A percentile compares a stretch with the other conserved stretches of the same genome.
These are phyloP conservation scores for Hordeum pubiflorum DNA, from an alignment of 202 grass and related monocot genomes.

Conservation along the genomic window DNA sequence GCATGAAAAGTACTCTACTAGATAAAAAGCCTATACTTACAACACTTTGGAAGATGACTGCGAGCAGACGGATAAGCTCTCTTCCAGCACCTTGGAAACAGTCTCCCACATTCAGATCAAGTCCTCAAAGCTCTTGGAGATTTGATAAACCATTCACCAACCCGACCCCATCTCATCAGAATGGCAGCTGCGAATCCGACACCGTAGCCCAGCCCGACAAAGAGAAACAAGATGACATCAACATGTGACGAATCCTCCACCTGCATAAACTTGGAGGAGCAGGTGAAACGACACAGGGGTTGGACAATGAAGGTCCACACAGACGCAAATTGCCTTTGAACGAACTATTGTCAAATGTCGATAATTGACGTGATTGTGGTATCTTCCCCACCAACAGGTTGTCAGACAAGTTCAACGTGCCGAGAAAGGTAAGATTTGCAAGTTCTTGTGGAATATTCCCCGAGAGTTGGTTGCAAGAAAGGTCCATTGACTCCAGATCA, in stretches of 20 bases:
- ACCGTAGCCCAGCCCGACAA: slow-evolving; percentile 26
- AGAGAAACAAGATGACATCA: slow-evolving; percentile 42
- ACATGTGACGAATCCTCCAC: neutral
- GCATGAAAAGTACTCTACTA: no score
- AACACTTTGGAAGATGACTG: no score
- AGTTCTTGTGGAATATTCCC: slow-evolving; percentile 40
- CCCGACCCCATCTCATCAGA: neutral
- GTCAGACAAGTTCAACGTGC: slow-evolving; percentile 29
- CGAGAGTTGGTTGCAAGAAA: slow-evolving; percentile 41
- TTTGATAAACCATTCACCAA: neutral
- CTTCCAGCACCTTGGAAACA: no score
- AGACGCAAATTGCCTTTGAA: slow-evolving; percentile 39
- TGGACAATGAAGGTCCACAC: slow-evolving; percentile 34
- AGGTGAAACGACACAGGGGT: slow-evolving; percentile 5
- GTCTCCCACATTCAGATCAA: neutral
- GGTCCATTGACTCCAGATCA: slow-evolving; percentile 48
- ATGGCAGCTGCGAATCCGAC: slow-evolving; percentile 23
- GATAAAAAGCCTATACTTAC: no score
- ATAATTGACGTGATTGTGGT: slow-evolving; percentile 41
- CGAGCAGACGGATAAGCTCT: no score
- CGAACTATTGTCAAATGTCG: slow-evolving; percentile 27
- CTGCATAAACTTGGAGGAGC: neutral
- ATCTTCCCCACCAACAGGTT: slow-evolving; percentile 42
- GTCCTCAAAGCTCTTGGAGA: neutral
- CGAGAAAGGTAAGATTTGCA: slow-evolving; percentile 39